phyloP scores from a whole-genome alignment of 2,329 filamentous ascomycete genomes.

The Thielaviopsis ethacetica region DNA sequence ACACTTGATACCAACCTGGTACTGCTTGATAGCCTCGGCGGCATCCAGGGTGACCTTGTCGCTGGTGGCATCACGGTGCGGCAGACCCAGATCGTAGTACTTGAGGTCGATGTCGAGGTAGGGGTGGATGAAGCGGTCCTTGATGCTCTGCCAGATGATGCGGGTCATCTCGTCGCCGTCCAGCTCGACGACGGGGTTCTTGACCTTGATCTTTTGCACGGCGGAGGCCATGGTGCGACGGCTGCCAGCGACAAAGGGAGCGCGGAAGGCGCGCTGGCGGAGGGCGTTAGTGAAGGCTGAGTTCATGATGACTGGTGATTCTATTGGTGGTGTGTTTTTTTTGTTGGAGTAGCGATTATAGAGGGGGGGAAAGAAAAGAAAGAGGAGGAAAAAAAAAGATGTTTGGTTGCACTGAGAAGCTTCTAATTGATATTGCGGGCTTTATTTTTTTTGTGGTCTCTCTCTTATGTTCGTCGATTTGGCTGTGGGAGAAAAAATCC shows the following conservation, averaged over 20 bases:
- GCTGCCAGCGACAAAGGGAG: slow-evolving; percentile 12
- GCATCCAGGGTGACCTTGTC: slow-evolving; percentile 92
- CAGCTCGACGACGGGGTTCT: slow-evolving; percentile 96
- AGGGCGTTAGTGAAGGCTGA: slow-evolving; percentile 10
- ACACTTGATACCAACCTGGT: slow-evolving; percentile 97
- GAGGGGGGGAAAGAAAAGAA: not conserved
- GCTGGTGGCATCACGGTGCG: slow-evolving; percentile 90
- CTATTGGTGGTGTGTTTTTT: not conserved
- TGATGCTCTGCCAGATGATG: slow-evolving; percentile 98
- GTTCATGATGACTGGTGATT: slow-evolving; percentile 5
- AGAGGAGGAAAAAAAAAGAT: not conserved
- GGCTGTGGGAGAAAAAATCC: not conserved
- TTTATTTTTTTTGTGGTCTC: too few relatives aligned
- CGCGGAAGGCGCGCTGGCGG: slow-evolving; percentile 11
- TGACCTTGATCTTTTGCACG: slow-evolving; percentile 86
- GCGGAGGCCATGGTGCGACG: slow-evolving; percentile 36
- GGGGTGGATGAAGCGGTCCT: slow-evolving; percentile 94
- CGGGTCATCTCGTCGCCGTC: slow-evolving; percentile 95
- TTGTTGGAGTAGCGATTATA: not conserved
- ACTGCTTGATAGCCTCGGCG: slow-evolving; percentile 96
- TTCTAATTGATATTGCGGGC: too few relatives aligned
- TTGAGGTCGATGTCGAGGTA: slow-evolving; percentile 97
- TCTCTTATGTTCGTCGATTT: not conserved
- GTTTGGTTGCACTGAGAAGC: too few relatives aligned
- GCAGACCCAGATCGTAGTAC: slow-evolving; percentile 88